These are phyloP conservation scores for Russula sp. DNA, from an alignment of 768 basidiomycete species.

Conservation along the genomic window DNA sequence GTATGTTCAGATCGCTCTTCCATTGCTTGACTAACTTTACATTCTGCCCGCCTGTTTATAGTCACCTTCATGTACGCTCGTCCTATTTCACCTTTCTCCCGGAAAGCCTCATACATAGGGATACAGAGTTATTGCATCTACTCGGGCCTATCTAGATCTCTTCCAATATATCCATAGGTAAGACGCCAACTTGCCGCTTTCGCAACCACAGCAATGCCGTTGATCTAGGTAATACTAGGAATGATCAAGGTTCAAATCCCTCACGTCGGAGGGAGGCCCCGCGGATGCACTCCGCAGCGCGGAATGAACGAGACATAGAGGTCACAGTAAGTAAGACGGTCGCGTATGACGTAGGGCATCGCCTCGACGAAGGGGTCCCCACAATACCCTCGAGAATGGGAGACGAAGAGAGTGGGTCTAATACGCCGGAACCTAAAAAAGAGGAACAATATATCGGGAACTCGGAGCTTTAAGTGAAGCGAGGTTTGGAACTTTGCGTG, in stretches of 20 bases:
- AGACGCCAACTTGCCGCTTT: no score
- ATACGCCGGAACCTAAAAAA: neutral
- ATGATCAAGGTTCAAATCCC: neutral
- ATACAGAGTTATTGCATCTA: constrained; percentile 9
- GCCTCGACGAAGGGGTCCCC: neutral
- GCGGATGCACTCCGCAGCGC: neutral
- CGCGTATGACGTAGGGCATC: neutral
- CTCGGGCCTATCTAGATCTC: constrained; percentile 10
- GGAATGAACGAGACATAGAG: neutral
- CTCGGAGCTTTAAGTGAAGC: no score
- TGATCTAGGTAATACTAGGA: neutral
- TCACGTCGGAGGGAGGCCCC: neutral
- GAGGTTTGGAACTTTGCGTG: no score
- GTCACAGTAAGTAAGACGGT: constrained; percentile 6
- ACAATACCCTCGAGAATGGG: neutral
- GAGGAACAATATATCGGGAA: neutral
- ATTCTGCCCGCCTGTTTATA: no score
- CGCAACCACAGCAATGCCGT: neutral
- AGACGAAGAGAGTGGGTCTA: neutral
- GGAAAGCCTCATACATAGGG: neutral
- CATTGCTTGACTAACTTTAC: no score
- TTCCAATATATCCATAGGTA: constrained; percentile 1
- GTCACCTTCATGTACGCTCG: neutral
- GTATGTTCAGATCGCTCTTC: no score
- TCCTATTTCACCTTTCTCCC: neutral